Evolutionary conservation across 2,329 filamentous ascomycete species (phyloP).

Genomic region (Cladosporium sp.): DNA sequence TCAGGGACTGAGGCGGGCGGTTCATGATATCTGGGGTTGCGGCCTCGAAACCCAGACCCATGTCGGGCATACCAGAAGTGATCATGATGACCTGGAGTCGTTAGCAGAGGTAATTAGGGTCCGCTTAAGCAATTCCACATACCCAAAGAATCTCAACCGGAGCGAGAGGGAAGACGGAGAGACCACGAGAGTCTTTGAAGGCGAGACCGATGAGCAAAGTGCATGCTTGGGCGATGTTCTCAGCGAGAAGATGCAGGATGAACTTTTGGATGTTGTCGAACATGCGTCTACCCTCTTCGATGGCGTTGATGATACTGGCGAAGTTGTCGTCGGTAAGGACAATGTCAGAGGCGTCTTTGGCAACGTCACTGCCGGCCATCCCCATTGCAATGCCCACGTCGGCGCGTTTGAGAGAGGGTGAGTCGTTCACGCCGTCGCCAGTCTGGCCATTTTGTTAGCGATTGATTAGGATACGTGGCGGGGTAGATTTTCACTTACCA

Average conservation of each 20-base stretch:
- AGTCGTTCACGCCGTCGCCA: constrained; percentile 82
- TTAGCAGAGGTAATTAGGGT: not conserved
- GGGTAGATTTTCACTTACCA: constrained; percentile 40
- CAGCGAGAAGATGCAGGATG: constrained; percentile 68
- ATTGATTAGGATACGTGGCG: too few species aligned
- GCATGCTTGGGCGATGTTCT: constrained; percentile 78
- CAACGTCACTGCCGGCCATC: constrained; percentile 71
- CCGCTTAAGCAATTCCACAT: not conserved
- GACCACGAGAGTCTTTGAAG: constrained; percentile 63
- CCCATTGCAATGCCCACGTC: constrained; percentile 90
- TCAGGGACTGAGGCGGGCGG: constrained; percentile 67
- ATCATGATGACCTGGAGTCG: constrained; percentile 75
- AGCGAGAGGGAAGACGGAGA: constrained; percentile 77
- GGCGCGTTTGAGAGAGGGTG: constrained; percentile 70
- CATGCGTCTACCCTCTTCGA: constrained; percentile 74
- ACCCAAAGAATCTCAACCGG: constrained; percentile 77
- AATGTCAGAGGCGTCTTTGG: constrained; percentile 77
- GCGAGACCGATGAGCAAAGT: constrained; percentile 71
- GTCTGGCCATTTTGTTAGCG: constrained; percentile 38
- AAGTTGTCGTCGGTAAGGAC: constrained; percentile 86
- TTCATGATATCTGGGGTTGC: constrained; percentile 72
- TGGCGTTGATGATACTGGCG: constrained; percentile 72
- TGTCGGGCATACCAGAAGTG: constrained; percentile 79
- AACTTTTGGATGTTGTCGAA: constrained; percentile 87
- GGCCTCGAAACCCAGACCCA: constrained; percentile 75